Base-by-base conservation (phyloP, 2,329 filamentous ascomycete species). In the Mariannaea elegans region DNA sequence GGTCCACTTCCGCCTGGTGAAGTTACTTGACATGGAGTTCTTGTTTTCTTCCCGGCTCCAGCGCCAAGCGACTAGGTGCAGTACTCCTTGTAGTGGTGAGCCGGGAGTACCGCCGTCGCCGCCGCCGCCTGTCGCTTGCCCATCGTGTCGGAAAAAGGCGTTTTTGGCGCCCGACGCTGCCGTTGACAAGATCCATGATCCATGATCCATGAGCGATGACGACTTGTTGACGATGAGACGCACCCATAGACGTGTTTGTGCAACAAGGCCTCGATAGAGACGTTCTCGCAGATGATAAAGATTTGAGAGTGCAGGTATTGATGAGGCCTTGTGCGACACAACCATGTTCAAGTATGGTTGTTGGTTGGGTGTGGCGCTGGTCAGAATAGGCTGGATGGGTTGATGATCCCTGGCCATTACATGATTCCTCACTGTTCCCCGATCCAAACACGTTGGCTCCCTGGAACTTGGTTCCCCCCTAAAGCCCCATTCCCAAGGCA, bases 331-430 rank as follows among this genome's bases (percentile, higher is more conserved):
- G 48, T 48, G 55, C 44, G 42, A 51, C 48, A 41, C 55, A 48
- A 53, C 48, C 56, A 23, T 45, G 36, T 53, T 60, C 36, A 47
- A n/a, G 32, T 5, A 8, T 45, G 50, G 38, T 34, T 45, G 46
- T 34, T 45, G 42, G 49, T 41, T 54, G 49, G 52, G 55, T 21
- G 48, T 32, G 48, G 41, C 29, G 14, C 39, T 34, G 24, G 27
- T 18, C 16, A 31, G 42, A 12, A 47, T 61, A 50, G 24, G 48
- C 36, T 51, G 44, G 44, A 42, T 49, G 56, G 56, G 44, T 62
- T 66, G 47, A n/a, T 36, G 47, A 56, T 63, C 55, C 57, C 52
- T 54, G 52, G 57, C 21, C 56, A 38, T 53, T 48, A 36, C 42
- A 47, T 49, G 18, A 29, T 39, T 47, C 21, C 45, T 51, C 21